phyloP scores from a whole-genome alignment of 148 eudicot species.

The Nepenthes mirabilis region DNA sequence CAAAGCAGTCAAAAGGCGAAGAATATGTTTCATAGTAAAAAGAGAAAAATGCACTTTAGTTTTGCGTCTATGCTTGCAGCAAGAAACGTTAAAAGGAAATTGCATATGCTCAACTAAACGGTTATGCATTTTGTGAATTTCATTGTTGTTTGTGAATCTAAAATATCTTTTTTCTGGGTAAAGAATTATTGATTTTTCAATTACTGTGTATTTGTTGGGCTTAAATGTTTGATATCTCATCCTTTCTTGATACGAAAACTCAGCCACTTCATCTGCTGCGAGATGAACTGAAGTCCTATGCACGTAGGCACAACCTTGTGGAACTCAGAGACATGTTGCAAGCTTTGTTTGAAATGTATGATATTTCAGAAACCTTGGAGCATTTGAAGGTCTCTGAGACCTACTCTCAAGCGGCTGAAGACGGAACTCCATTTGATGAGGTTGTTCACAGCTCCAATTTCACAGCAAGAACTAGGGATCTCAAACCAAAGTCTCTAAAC shows the following conservation, averaged over 20 bases:
- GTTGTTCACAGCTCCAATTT: conserved; percentile 47
- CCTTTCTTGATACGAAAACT: conserved; percentile 1
- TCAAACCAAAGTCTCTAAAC: conserved; percentile 37
- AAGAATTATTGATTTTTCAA: neutral
- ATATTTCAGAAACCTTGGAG: conserved; percentile 44
- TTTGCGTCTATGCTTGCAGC: too few species aligned
- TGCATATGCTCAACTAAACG: too few species aligned
- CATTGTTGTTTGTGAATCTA: neutral
- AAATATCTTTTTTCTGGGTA: neutral
- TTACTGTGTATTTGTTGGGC: neutral
- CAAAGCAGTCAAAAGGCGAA: too few species aligned
- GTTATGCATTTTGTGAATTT: neutral
- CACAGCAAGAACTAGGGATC: conserved; percentile 29
- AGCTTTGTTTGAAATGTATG: conserved; percentile 53
- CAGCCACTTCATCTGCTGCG: conserved; percentile 64
- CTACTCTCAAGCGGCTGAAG: conserved; percentile 43
- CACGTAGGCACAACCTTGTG: conserved; percentile 41
- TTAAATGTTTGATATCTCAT: neutral
- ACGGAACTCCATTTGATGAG: conserved; percentile 42
- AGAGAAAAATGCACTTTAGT: too few species aligned
- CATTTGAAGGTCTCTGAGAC: conserved; percentile 54
- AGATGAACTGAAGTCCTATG: conserved; percentile 67
- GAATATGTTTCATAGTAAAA: too few species aligned
- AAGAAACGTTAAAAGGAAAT: too few species aligned
- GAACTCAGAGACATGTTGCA: conserved; percentile 41